A percentile compares a stretch with the other conserved stretches of the same genome.
Conservation (phyloP, 495 filamentous ascomycete species). For the Aspergillus wentii region DNA sequence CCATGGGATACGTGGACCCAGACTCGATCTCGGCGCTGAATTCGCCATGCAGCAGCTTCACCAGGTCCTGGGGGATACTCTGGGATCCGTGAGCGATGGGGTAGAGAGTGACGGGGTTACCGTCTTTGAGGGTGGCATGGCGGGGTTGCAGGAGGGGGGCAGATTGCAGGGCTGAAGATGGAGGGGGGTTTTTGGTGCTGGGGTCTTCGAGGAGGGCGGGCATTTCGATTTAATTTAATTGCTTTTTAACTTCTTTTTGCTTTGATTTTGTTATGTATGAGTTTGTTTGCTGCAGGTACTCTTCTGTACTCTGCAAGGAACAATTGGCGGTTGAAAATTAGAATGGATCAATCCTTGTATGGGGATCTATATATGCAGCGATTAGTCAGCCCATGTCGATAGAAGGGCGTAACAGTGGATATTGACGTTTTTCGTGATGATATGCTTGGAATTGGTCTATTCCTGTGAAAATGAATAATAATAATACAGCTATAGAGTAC, state of each 20-base stretch:
- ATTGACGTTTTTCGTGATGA: no score
- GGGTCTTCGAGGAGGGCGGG: constrained; percentile 76
- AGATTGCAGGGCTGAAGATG: constrained; percentile 46
- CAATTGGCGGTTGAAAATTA: neutral
- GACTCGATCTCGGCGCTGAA: constrained; percentile 86
- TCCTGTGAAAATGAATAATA: no score
- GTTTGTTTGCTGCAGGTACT: neutral
- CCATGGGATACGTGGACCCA: constrained; percentile 93
- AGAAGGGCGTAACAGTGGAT: no score
- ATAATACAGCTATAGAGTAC: no score
- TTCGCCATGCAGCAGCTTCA: constrained; percentile 72
- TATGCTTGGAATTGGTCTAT: no score
- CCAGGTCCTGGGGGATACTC: constrained; percentile 43
- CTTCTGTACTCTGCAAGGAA: neutral
- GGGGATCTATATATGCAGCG: no score
- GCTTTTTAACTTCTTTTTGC: constrained; percentile 1
- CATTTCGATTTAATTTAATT: constrained; percentile 21
- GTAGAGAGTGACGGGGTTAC: constrained; percentile 75
- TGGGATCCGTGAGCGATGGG: constrained; percentile 63
- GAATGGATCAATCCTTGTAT: no score
- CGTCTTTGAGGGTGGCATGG: constrained; percentile 74
- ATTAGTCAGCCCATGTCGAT: no score
- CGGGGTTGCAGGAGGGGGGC: constrained; percentile 63
- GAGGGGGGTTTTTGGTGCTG: constrained; percentile 44
- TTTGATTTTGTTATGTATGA: constrained; percentile 3